Evolutionary conservation across 108 stramenopile species (phyloP), one percentile per base, ranked within the genome.

Genomic region (Aurantiochytrium sp.): DNA sequence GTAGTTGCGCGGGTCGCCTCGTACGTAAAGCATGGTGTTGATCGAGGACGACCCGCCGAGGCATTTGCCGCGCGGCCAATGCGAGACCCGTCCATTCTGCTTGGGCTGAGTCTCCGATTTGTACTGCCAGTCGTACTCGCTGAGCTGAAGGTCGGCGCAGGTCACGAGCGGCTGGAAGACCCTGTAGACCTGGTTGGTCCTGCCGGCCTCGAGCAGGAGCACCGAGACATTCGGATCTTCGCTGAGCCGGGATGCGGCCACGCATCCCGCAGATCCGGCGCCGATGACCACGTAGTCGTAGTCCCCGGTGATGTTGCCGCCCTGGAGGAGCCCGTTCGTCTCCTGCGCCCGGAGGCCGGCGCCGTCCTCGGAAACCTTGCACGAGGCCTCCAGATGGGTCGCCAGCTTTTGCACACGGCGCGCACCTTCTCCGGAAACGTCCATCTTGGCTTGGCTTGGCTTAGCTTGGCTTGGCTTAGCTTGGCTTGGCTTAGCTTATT

Each of bases 211-310:
- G 59, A 93, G 55, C 81, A 91, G 55, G 39, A 93, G 73, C 6
- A 91, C 93, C 50, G 50, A 55, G 55, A 87, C 87, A 37, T 68
- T 68, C 45, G 68, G 42, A 52, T 89, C 89, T 54, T 85, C 52
- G 21, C 69, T 54, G 68, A 96, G 91, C 37, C 92, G 88, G 53
- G 93, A 89, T 31, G 96, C 96, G n/a, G 93, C 87, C 27, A 95
- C 90, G 55, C 94, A 93, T 0, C 96, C 96, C 21, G 94, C 93
- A 3, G 93, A 89, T 17, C 96, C 96, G 17, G 92, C 95, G 68
- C 96, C 96, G 10, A 94, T 93, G 45, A 96, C 89, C 39, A 96
- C 93, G 85, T 95, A 96, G 45, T 96, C 94, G 88, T 92, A 94
- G 12, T 81, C 4, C 17, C 42, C 73, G 10, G 45, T 30, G 30